Evolutionary conservation across 371 early-diverging fungal genomes (phyloP).

Genomic region (Dinochytrium kinnereticum): DNA sequence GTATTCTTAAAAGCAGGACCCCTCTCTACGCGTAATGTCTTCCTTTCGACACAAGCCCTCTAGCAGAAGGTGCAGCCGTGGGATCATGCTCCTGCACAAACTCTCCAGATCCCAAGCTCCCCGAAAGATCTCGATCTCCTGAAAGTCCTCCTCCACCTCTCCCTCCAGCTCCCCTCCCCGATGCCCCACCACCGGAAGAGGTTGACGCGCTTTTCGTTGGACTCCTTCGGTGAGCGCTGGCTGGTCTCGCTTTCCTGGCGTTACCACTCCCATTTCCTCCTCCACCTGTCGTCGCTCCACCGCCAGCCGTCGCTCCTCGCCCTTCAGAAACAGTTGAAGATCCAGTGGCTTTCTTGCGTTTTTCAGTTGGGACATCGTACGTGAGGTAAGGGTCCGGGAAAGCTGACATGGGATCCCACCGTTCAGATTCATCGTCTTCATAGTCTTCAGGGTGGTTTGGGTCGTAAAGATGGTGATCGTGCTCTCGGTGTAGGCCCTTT

Average conservation of each 20-base stretch:
- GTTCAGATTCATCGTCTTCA: constrained; percentile 33
- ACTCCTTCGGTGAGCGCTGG: constrained; percentile 25
- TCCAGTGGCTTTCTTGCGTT: constrained; percentile 31
- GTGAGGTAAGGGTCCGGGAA: constrained; percentile 58
- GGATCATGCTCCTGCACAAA: not conserved
- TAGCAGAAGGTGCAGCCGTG: constrained; percentile 39
- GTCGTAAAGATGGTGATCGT: constrained; percentile 4
- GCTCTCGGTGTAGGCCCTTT: constrained; percentile 35
- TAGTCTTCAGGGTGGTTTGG: constrained; percentile 25
- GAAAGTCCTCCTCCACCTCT: constrained; percentile 21
- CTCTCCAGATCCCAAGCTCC: not conserved
- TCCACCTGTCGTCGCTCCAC: not conserved
- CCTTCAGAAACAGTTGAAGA: constrained; percentile 5
- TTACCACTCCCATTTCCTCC: constrained; percentile 14
- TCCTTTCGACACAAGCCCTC: constrained; percentile 51
- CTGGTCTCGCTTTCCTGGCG: constrained; percentile 32
- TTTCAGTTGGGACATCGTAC: constrained; percentile 50
- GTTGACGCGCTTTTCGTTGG: constrained; percentile 26
- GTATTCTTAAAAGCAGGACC: no score
- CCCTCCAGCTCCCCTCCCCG: constrained; percentile 9
- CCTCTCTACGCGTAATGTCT: constrained; percentile 53
- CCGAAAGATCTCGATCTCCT: not conserved
- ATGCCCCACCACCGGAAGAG: constrained; percentile 3
- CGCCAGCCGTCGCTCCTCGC: not conserved
- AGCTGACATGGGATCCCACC: constrained; percentile 58